These are phyloP conservation scores for Gracilaria gracilis DNA, from an alignment of 23 red algal genomes.

Conservation along the genomic window DNA sequence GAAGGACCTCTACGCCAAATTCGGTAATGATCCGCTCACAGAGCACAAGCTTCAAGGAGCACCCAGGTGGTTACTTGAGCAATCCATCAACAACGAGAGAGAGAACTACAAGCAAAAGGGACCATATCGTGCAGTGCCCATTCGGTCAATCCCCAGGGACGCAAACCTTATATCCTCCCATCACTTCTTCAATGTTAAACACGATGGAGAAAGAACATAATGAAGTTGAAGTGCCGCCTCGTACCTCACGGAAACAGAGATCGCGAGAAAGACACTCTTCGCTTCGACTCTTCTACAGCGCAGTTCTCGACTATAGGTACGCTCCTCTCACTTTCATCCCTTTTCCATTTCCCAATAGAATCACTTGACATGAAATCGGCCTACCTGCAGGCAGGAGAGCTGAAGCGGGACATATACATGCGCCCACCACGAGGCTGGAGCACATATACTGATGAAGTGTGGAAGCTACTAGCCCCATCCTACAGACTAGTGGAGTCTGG, in stretches of 20 bases:
- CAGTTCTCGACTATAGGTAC: constrained; percentile 16
- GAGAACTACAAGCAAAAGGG: neutral
- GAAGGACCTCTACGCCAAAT: neutral
- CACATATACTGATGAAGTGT: neutral
- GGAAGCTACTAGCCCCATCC: constrained; percentile 30
- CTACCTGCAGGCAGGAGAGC: constrained; percentile 20
- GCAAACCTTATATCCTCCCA: constrained; percentile 20
- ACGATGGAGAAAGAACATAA: neutral
- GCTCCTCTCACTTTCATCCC: constrained; percentile 20
- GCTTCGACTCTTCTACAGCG: constrained; percentile 19
- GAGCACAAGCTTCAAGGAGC: neutral
- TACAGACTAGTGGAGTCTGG: constrained; percentile 48
- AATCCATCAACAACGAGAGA: neutral
- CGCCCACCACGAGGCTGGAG: neutral
- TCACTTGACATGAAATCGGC: constrained; percentile 24
- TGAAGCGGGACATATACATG: constrained; percentile 6
- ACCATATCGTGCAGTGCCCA: neutral
- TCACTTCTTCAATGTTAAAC: constrained; percentile 34
- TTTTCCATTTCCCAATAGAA: neutral
- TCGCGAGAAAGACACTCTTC: neutral
- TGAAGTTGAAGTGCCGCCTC: constrained; percentile 2
- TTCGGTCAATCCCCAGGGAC: neutral
- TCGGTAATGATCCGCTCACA: neutral
- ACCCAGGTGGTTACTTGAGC: neutral
- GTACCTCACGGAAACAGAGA: constrained; percentile 26